Conservation (phyloP, 2,329 filamentous ascomycete species). For the Aspergillus hiratsukae region DNA sequence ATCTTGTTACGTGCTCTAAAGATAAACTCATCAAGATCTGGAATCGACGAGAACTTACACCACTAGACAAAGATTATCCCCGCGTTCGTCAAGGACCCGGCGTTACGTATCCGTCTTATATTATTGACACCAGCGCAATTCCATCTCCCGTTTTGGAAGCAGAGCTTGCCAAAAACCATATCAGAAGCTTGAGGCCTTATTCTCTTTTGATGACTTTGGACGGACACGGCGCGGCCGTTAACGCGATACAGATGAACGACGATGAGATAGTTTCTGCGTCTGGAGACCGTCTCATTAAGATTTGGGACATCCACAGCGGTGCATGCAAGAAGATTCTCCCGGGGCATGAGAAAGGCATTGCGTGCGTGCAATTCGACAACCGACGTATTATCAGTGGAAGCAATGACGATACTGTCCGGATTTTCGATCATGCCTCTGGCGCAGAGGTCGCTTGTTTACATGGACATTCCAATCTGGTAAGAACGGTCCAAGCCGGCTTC, state of each 20-base stretch:
- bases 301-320: conserved; percentile 86
- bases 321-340: conserved; percentile 71
- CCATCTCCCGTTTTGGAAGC: conserved; percentile 41
- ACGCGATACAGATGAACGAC: conserved; percentile 85
- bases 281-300: conserved; percentile 86
- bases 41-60: conserved; percentile 67
- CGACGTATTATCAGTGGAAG: conserved; percentile 91
- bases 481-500: conserved; percentile 92
- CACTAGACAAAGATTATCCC: conserved; percentile 44
- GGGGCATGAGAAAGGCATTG: conserved; percentile 91
- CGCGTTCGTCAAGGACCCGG: conserved; percentile 38
- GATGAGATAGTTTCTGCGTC: conserved; percentile 90
- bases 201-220: conserved; percentile 73
- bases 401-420: conserved; percentile 92
- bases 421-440: conserved; percentile 81
- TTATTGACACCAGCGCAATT: conserved; percentile 46
- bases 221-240: conserved; percentile 87
- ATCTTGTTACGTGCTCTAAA: conserved; percentile 94
- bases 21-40: conserved; percentile 97
- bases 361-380: conserved; percentile 94
- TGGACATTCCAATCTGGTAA: conserved; percentile 78
- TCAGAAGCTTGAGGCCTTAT: conserved; percentile 57
- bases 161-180: conserved; percentile 37
- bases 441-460: conserved; percentile 84
- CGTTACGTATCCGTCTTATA: conserved; percentile 50